These are phyloP conservation scores for Colletotrichum sp. DNA, from an alignment of 2,329 filamentous ascomycete species.

Conservation along the genomic window DNA sequence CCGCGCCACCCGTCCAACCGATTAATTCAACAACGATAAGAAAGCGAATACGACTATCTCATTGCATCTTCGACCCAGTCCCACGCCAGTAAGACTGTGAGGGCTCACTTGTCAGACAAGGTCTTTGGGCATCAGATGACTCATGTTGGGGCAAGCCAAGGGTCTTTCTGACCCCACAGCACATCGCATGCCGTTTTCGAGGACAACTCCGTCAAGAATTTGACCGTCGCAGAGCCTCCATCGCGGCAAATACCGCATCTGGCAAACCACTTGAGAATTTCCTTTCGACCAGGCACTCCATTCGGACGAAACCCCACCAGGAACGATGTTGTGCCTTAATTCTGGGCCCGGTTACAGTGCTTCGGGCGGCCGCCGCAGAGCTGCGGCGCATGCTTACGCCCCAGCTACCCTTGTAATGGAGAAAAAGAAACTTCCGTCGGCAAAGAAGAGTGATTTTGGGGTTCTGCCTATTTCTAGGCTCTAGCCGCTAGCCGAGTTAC, in stretches of 20 bases:
- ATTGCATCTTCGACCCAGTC: background rate
- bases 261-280: background rate
- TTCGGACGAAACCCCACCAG: background rate
- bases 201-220: background rate
- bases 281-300: background rate
- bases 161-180: background rate
- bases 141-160: background rate
- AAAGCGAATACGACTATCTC: background rate
- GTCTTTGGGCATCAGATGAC: background rate
- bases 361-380: background rate
- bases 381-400: background rate
- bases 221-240: background rate
- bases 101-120: background rate
- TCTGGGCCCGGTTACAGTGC: background rate
- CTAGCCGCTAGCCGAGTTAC: background rate
- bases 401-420: background rate
- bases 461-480: background rate
- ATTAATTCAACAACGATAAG: background rate
- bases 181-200: background rate
- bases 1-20: background rate
- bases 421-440: background rate
- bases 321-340: background rate
- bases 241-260: background rate
- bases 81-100: background rate
- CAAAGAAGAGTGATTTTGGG: background rate